Evolutionary conservation across 768 basidiomycete genomes (phyloP), one percentile per base, ranked within the genome.

Genomic region (Aureoboletus auriporus): DNA sequence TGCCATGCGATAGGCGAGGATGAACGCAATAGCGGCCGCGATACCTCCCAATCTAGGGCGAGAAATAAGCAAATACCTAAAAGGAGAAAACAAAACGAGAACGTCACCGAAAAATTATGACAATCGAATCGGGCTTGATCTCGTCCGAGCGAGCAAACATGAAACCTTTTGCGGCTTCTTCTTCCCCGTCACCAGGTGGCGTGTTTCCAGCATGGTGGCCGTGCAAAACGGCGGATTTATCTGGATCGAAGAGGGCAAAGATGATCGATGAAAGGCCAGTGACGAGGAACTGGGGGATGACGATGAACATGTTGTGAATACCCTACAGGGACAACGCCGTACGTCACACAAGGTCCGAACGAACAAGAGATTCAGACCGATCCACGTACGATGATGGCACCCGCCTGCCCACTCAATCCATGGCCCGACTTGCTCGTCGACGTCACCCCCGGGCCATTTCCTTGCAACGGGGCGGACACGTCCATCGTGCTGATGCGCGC

Each of bases 291-390:
- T 98, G 95, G 0, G 95, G 95, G 7, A 96, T 71, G 50, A 97
- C 95, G 52, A 98, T 74, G 67, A 89, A 95, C 50, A 96, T 79
- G 60, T 96, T 97, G 68, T 97, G 93, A 44, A 97, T 95, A 35
- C 95, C 93, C 90, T 93, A 51, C 30, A 12, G 4, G 20, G 20
- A 23, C 20, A 23, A 23, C 33, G 28, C 17, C 33, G 29, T 37
- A 28, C 47, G 10, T 35, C 20, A 26, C 34, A 16, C 35, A 49
- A 38, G 37, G 23, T 44, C 29, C 46, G 37, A 20, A 46, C 17
- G 34, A 39, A 39, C n/a, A 14, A 13, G 39, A 53, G 10, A 33
- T 23, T 23, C 20, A 23, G 20, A 23, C 20, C 20, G 20, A 23
- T 23, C 20, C 4, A 75, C 83, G 50, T 54, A 91, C 88, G 50